Conservation (phyloP, 2,329 filamentous ascomycete species). For the Talaromyces sp. region DNA sequence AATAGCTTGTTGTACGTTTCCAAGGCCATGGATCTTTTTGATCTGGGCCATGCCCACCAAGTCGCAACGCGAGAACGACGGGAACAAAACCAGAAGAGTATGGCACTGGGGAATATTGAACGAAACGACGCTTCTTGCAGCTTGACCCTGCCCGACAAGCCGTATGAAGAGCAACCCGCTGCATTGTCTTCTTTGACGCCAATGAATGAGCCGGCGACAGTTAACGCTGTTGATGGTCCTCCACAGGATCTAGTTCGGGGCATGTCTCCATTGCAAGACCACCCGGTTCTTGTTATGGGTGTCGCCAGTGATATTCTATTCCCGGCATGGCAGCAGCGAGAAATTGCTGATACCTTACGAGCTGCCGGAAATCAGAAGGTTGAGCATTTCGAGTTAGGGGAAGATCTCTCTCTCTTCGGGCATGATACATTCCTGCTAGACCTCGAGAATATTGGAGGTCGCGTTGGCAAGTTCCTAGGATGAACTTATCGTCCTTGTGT, state of each 20-base stretch:
- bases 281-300: slow-evolving; percentile 82
- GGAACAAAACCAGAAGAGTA: slow-evolving; percentile 55
- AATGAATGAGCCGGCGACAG: slow-evolving; percentile 30
- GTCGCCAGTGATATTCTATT: slow-evolving; percentile 96
- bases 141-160: slow-evolving; percentile 74
- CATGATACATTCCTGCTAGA: slow-evolving; percentile 96
- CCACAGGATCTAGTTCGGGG: slow-evolving; percentile 78
- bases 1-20: slow-evolving; percentile 95
- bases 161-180: slow-evolving; percentile 81
- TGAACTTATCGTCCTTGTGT: slow-evolving; percentile 32
- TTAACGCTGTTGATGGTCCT: slow-evolving; percentile 44
- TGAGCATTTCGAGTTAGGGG: slow-evolving; percentile 83
- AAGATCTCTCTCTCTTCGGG: slow-evolving; percentile 91
- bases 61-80: slow-evolving; percentile 60
- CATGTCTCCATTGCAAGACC: slow-evolving; percentile 66
- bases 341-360: slow-evolving; percentile 80
- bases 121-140: slow-evolving; percentile 59
- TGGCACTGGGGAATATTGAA: slow-evolving; percentile 43
- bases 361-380: slow-evolving; percentile 75
- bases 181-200: slow-evolving; percentile 39
- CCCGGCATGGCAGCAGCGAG: slow-evolving; percentile 95
- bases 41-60: slow-evolving; percentile 72
- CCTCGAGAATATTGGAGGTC: slow-evolving; percentile 84
- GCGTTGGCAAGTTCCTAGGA: slow-evolving; percentile 71
- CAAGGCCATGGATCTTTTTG: slow-evolving; percentile 98